phyloP scores from a whole-genome alignment of 257 asterid genomes.

The Sherardia arvensis region DNA sequence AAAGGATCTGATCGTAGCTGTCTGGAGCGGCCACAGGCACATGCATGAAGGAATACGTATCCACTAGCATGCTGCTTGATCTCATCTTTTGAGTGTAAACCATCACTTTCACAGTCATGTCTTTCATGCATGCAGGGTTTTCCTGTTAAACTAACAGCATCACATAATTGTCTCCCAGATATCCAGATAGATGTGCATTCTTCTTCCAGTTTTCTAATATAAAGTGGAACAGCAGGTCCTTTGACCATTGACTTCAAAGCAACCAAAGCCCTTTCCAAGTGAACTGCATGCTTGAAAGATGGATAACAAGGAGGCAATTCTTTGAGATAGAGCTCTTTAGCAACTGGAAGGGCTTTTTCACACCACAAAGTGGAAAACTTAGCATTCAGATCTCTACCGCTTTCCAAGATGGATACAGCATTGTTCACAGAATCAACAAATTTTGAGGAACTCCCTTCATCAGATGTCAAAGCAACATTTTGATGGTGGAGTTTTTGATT shows the following conservation, averaged over 20 bases:
- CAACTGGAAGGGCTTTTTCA: conserved; percentile 73
- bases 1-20: conserved; percentile 76
- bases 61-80: conserved; percentile 78
- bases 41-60: conserved; percentile 89
- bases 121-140: conserved; percentile 86
- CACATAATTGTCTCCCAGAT: conserved; percentile 87
- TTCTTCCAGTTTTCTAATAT: conserved; percentile 50
- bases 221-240: conserved; percentile 69
- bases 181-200: conserved; percentile 83
- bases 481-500: conserved; percentile 20
- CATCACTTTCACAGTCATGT: conserved; percentile 34
- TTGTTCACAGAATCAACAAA: conserved; percentile 36
- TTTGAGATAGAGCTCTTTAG: conserved; percentile 66
- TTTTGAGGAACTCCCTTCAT: conserved; percentile 30
- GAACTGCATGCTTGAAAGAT: conserved; percentile 67
- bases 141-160: conserved; percentile 92
- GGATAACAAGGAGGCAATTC: conserved; percentile 78
- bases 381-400: conserved; percentile 43
- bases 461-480: conserved; percentile 22
- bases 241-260: conserved; percentile 64
- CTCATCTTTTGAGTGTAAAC: conserved; percentile 23
- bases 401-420: conserved; percentile 49
- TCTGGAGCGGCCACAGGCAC: conserved; percentile 99
- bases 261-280: conserved; percentile 55
- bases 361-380: conserved; percentile 83